Conservation (phyloP, 108 stramenopile genomes). For the Schizochytrium sp. region DNA sequence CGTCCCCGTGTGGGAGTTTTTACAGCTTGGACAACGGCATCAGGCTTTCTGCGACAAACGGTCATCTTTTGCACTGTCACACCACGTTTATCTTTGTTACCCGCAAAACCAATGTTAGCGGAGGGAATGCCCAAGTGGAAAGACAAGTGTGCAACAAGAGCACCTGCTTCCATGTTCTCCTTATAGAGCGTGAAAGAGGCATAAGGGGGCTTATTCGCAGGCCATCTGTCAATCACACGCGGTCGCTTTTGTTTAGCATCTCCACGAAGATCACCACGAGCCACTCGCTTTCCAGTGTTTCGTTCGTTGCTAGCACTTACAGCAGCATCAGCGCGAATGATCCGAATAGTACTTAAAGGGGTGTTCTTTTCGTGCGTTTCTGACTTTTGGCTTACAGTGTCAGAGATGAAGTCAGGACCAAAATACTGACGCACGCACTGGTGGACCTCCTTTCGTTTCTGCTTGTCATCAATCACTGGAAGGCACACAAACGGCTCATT, state of each 20-base stretch:
- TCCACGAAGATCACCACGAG: conserved; percentile 53
- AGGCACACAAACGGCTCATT: conserved; percentile 57
- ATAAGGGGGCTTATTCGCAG: conserved; percentile 66
- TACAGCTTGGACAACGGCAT: conserved; percentile 63
- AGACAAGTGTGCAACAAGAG: neutral
- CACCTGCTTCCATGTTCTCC: conserved; percentile 72
- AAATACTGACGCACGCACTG: conserved; percentile 49
- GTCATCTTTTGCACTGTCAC: conserved; percentile 73
- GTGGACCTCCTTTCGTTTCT: conserved; percentile 14
- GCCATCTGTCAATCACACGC: conserved; percentile 69
- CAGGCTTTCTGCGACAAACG: conserved; percentile 61
- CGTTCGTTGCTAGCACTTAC: conserved; percentile 52
- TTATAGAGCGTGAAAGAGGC: conserved; percentile 71
- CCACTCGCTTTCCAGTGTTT: neutral
- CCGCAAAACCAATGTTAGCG: conserved; percentile 67
- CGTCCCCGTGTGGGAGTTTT: conserved; percentile 47
- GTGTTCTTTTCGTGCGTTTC: conserved; percentile 44
- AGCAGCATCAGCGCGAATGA: conserved; percentile 63
- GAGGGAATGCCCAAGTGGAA: conserved; percentile 62
- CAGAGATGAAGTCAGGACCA: neutral
- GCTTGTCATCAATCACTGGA: neutral
- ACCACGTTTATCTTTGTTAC: conserved; percentile 75
- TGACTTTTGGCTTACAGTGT: conserved; percentile 37
- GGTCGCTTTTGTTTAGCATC: conserved; percentile 59
- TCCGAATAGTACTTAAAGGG: conserved; percentile 50